These are phyloP conservation scores for Leucocoprinus sp. DNA, from an alignment of 768 basidiomycete species.

Conservation along the genomic window DNA sequence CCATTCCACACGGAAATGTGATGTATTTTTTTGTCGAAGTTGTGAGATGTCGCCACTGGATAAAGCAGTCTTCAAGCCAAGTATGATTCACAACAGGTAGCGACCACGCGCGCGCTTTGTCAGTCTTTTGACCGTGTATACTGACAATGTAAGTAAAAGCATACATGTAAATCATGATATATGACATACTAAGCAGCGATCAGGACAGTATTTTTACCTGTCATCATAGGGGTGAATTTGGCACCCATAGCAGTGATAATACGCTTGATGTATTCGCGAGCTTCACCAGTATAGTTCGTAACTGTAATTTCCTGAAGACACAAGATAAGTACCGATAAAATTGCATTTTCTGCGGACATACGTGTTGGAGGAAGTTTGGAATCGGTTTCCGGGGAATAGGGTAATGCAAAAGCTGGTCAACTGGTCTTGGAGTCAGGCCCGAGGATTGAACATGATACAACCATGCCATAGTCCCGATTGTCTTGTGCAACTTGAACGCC, in stretches of 20 bases:
- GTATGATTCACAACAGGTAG: constrained; percentile 84
- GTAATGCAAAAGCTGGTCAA: constrained; percentile 77
- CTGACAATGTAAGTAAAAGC: constrained; percentile 16
- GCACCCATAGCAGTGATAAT: constrained; percentile 73
- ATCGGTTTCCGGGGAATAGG: constrained; percentile 61
- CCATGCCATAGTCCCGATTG: constrained; percentile 78
- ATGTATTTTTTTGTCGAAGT: constrained; percentile 61
- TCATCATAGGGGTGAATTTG: constrained; percentile 76
- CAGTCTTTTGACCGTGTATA: constrained; percentile 50
- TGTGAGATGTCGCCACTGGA: constrained; percentile 66
- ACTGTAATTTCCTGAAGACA: constrained; percentile 61
- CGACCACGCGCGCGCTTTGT: constrained; percentile 69
- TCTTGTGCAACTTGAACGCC: constrained; percentile 51
- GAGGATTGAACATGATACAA: constrained; percentile 68
- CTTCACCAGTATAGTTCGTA: constrained; percentile 83
- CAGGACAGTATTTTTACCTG: constrained; percentile 65
- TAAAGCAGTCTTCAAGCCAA: constrained; percentile 89
- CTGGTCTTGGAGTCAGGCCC: constrained; percentile 51
- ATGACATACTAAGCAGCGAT: constrained; percentile 72
- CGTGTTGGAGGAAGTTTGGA: constrained; percentile 50
- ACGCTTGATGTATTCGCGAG: constrained; percentile 82
- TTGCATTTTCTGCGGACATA: constrained; percentile 24
- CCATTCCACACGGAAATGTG: constrained; percentile 56
- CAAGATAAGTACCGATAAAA: background rate
- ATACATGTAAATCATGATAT: background rate